phyloP scores from a whole-genome alignment of 331 rosid species.

The Prunus yedoensis region DNA sequence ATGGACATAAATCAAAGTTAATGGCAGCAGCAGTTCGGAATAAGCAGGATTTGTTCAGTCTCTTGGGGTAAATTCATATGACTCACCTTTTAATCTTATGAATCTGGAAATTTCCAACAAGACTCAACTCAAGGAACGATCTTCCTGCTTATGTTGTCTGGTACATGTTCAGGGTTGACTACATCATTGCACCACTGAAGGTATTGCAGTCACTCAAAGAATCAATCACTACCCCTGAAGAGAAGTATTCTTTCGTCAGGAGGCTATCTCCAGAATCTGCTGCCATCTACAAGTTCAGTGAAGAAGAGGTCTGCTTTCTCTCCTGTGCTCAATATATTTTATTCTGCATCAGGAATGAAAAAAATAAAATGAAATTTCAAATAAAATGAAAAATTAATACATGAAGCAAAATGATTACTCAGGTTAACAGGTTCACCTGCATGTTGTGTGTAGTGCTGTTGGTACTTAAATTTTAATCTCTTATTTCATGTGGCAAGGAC shows the following conservation, averaged over 20 bases:
- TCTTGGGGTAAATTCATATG: constrained; percentile 67
- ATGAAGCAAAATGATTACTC: neutral
- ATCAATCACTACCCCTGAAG: constrained; percentile 66
- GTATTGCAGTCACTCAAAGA: constrained; percentile 94
- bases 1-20: constrained; percentile 88
- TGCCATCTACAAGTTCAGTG: constrained; percentile 55
- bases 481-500: neutral
- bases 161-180: constrained; percentile 67
- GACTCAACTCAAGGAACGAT: constrained; percentile 20
- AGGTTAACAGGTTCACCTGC: neutral
- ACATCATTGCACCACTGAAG: constrained; percentile 90
- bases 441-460: neutral
- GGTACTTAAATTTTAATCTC: neutral
- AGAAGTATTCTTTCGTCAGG: constrained; percentile 76
- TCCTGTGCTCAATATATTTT: constrained; percentile 17
- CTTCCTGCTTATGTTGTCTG: constrained; percentile 18
- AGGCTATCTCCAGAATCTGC: constrained; percentile 87
- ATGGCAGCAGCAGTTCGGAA: constrained; percentile 99
- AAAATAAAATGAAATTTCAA: neutral
- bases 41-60: constrained; percentile 92
- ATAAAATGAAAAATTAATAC: neutral
- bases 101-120: constrained; percentile 15
- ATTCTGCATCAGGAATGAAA: neutral
- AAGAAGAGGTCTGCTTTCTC: constrained; percentile 67
- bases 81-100: constrained; percentile 14